phyloP scores from a whole-genome alignment of 257 asterid species.

The Plantago ovata region DNA sequence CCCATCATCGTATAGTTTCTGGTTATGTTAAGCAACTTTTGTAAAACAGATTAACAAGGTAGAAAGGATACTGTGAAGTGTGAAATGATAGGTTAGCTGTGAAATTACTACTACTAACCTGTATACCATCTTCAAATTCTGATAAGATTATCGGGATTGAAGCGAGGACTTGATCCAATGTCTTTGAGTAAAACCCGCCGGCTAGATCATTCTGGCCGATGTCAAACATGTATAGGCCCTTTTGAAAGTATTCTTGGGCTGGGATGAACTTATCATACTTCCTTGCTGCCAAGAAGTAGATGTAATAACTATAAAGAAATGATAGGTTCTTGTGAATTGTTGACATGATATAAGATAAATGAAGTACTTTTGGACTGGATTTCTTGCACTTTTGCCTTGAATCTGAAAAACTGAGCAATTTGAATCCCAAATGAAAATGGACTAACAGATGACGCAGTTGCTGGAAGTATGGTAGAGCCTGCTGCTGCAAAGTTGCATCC shows the following conservation, averaged over 20 bases:
- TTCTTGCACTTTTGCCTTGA: conserved; percentile 68
- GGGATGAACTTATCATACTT: conserved; percentile 66
- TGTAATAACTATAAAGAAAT: neutral
- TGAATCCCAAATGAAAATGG: conserved; percentile 65
- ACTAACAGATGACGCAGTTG: conserved; percentile 48
- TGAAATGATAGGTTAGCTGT: neutral
- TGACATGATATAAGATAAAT: neutral
- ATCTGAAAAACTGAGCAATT: conserved; percentile 81
- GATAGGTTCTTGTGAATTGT: neutral
- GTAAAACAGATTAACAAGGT: neutral
- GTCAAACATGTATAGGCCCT: conserved; percentile 87
- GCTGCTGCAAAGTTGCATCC: conserved; percentile 95
- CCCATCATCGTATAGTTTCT: conserved; percentile 79
- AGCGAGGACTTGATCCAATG: conserved; percentile 77
- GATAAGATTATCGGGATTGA: conserved; percentile 62
- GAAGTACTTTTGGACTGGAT: conserved; percentile 49
- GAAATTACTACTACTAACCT: conserved; percentile 32
- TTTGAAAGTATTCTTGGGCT: conserved; percentile 51
- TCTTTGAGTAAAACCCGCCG: conserved; percentile 83
- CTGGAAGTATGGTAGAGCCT: conserved; percentile 60
- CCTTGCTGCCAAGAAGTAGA: conserved; percentile 44
- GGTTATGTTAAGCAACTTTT: conserved; percentile 16
- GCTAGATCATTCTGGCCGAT: conserved; percentile 98
- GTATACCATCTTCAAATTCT: conserved; percentile 66
- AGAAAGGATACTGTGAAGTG: neutral